Conservation (phyloP, 495 filamentous ascomycete genomes). For the Acidomyces sp. region DNA sequence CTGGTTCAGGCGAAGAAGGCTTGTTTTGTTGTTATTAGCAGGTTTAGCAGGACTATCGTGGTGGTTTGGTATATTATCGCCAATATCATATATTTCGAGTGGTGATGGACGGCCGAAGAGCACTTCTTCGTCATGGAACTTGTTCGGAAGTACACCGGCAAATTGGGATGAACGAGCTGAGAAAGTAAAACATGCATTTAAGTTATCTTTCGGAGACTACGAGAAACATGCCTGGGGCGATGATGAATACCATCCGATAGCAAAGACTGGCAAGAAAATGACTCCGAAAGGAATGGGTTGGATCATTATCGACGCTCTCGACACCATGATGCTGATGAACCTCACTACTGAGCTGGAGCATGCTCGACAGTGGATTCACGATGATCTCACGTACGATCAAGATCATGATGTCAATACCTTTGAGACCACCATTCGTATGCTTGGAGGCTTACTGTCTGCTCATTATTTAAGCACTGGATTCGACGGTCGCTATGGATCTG, state of each 20-base stretch:
- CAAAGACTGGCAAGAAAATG: constrained; percentile 73
- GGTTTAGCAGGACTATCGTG: constrained; percentile 42
- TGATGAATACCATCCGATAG: constrained; percentile 73
- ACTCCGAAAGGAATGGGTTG: constrained; percentile 73
- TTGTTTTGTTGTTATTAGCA: constrained; percentile 36
- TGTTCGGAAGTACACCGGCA: constrained; percentile 17
- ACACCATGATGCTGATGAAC: constrained; percentile 98
- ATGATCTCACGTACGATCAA: constrained; percentile 69
- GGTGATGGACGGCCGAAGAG: constrained; percentile 2
- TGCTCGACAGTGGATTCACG: constrained; percentile 84
- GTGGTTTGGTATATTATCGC: constrained; percentile 43
- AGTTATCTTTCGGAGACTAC: constrained; percentile 82
- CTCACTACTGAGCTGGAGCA: constrained; percentile 72
- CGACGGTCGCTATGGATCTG: constrained; percentile 24
- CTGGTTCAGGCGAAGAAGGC: constrained; percentile 39
- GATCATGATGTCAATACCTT: constrained; percentile 95
- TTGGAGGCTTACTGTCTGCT: constrained; percentile 85
- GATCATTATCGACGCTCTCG: constrained; percentile 94
- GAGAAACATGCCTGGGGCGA: constrained; percentile 87
- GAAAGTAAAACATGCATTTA: constrained; percentile 79
- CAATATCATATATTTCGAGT: constrained; percentile 4
- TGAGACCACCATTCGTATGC: constrained; percentile 96
- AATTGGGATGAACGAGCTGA: constrained; percentile 71
- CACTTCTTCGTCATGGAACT: constrained; percentile 9
- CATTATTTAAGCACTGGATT: constrained; percentile 68